These are phyloP conservation scores for Rhodamnia argentea DNA, from an alignment of 345 rosid genomes.

Conservation along the genomic window DNA sequence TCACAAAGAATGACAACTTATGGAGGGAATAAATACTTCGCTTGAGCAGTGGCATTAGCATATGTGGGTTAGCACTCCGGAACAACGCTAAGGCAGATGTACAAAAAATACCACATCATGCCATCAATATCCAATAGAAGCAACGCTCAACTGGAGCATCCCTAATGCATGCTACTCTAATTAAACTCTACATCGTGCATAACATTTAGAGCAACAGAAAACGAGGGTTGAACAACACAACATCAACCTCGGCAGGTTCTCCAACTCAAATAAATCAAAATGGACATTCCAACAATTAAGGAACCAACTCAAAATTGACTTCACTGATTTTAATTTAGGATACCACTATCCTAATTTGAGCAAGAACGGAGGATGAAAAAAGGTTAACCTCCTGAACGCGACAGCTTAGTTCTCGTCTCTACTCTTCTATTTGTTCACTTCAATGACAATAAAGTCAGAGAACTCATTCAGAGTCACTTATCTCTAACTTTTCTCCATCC, in stretches of 20 bases:
- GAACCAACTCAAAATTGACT: background rate
- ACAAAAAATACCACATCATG: background rate
- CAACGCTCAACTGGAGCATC: background rate
- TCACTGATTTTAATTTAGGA: background rate
- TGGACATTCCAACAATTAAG: background rate
- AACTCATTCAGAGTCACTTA: background rate
- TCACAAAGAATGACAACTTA: background rate
- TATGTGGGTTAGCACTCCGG: background rate
- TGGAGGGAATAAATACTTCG: background rate
- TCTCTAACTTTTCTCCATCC: background rate
- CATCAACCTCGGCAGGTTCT: background rate
- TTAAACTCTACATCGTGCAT: background rate
- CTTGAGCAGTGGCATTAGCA: background rate
- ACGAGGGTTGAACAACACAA: background rate
- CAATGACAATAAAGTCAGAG: background rate
- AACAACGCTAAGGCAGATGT: background rate
- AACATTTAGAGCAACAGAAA: background rate
- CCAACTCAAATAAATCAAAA: background rate
- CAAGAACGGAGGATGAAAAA: background rate
- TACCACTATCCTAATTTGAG: background rate
- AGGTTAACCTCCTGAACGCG: background rate
- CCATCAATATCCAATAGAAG: background rate
- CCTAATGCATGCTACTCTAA: background rate
- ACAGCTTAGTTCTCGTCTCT: background rate
- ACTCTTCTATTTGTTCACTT: background rate